Evolutionary conservation across 1,284 basidiomycete species (phyloP), one percentile per base, ranked within the genome.

Genomic region (Papiliotrema terrestris): DNA sequence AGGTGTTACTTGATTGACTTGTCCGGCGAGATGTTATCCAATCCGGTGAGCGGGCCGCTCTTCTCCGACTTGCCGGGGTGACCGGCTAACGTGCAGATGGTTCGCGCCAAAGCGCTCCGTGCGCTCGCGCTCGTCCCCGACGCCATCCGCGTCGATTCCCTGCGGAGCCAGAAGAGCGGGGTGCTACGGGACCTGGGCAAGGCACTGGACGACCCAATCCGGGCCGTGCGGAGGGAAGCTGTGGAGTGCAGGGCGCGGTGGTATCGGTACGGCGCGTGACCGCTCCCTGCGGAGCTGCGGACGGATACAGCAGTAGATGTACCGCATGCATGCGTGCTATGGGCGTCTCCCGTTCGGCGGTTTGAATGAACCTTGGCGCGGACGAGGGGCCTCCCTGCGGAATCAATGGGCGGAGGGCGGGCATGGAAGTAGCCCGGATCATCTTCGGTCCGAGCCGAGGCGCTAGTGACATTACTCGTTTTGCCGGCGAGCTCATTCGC

Each of bases 161-260:
- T 96, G 52, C 87, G 90, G 66, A 84, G 86, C 6, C 81, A 84
- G 66, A 94, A 89, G 74, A 61, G 81, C 1, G 74, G 71, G 0
- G 89, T 97, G 9, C 75, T 97, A 48, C 83, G 84, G 36, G 84
- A 87, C 54, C 80, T 99, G 25, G 86, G 82, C 0, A 82, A 80
- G 54, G 83, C 82, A 9, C 74, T 96, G 45, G 94, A 97, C 71
- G 94, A 97, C 75, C 87, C 88, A 2, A 88, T 87, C 68, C 80
- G 87, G 57, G 76, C 77, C 1, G 91, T 97, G 8, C 80, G 93
- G 43, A 86, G 84, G 65, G 88, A 89, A 66, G 93, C 92, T 0
- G 94, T 97, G 6, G 85, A 91, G 68, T 86, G 91, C 51, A 79
- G 93, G 25, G 74, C 78, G 4, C 67, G 67, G 54, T 82, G 80